Percentiles rank a stretch among this genome's conserved stretches.
phyloP scores from a whole-genome alignment of 1,284 basidiomycete genomes.

The Trichosporon sp. region DNA sequence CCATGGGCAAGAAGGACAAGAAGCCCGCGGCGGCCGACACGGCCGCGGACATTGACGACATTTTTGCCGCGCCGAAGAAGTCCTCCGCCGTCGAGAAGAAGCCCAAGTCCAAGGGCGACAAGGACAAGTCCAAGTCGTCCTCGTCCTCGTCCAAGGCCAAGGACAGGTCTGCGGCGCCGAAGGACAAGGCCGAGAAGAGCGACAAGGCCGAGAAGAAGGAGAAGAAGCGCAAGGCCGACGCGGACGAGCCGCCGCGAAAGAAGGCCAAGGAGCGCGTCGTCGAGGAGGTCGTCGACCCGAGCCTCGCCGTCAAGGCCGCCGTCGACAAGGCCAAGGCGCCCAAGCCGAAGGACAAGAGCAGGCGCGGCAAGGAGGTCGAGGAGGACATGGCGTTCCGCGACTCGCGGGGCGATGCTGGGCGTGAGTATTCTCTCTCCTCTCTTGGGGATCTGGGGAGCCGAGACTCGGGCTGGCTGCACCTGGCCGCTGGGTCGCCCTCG shows the following conservation, averaged over 20 bases:
- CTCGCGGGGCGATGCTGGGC: constrained; percentile 65
- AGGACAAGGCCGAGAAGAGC: constrained; percentile 3
- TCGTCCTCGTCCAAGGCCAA: not conserved
- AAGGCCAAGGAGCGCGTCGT: constrained; percentile 15
- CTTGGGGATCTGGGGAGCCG: too few relatives aligned
- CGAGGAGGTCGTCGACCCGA: constrained; percentile 36
- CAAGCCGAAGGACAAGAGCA: constrained; percentile 20
- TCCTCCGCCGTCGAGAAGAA: not conserved
- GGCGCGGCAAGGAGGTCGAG: constrained; percentile 38
- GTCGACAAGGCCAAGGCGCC: constrained; percentile 12
- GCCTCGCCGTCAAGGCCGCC: constrained; percentile 14
- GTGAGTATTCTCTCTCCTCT: constrained; percentile 57
- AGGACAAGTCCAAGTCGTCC: too few relatives aligned
- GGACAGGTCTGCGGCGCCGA: not conserved
- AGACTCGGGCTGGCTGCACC: not conserved
- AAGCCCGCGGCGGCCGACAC: constrained; percentile 21
- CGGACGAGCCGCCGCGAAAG: not conserved
- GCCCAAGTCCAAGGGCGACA: constrained; percentile 14
- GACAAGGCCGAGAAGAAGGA: not conserved
- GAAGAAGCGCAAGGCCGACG: not conserved
- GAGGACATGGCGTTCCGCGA: constrained; percentile 63
- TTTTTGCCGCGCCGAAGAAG: constrained; percentile 16
- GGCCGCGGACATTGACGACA: constrained; percentile 9
- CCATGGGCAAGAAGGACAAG: constrained; percentile 17
- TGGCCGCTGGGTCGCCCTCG: too few relatives aligned